phyloP scores from a whole-genome alignment of 176 grass and related monocot species.

The Rhynchospora tenuis region DNA sequence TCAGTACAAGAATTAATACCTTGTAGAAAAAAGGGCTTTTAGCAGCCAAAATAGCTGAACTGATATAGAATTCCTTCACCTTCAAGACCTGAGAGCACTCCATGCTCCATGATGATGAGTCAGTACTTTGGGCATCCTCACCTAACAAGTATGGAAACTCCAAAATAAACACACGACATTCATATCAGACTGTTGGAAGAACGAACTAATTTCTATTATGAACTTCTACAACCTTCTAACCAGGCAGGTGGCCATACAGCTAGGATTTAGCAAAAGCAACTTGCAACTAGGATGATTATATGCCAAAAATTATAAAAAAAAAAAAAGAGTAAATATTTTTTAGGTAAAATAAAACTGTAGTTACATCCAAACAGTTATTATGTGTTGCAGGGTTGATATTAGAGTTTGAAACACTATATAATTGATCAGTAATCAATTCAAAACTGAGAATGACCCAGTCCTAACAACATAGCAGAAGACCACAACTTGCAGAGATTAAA shows the following conservation, averaged over 20 bases:
- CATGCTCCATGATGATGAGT: slow-evolving; percentile 43
- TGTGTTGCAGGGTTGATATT: neutral
- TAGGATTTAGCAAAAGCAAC: neutral
- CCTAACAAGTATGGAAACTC: slow-evolving; percentile 22
- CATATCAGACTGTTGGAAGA: neutral
- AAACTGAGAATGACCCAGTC: neutral
- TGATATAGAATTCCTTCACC: slow-evolving; percentile 79
- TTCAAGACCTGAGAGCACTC: slow-evolving; percentile 35
- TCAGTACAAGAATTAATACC: slow-evolving; percentile 34
- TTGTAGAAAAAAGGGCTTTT: slow-evolving; percentile 98
- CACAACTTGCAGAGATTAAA: neutral
- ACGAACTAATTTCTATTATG: neutral
- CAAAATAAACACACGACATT: neutral
- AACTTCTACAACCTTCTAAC: neutral
- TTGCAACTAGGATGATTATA: neutral
- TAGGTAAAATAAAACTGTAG: too few species aligned
- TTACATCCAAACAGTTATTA: neutral
- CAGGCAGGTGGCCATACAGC: neutral
- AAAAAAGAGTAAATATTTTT: too few species aligned
- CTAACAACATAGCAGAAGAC: neutral
- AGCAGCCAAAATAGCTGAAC: slow-evolving; percentile 84
- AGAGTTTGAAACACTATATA: neutral
- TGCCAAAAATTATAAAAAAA: neutral
- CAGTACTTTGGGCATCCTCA: slow-evolving; percentile 54
- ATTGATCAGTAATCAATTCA: neutral